Conservation (phyloP, 75 land plant genomes). For the Gnetum montanum region DNA sequence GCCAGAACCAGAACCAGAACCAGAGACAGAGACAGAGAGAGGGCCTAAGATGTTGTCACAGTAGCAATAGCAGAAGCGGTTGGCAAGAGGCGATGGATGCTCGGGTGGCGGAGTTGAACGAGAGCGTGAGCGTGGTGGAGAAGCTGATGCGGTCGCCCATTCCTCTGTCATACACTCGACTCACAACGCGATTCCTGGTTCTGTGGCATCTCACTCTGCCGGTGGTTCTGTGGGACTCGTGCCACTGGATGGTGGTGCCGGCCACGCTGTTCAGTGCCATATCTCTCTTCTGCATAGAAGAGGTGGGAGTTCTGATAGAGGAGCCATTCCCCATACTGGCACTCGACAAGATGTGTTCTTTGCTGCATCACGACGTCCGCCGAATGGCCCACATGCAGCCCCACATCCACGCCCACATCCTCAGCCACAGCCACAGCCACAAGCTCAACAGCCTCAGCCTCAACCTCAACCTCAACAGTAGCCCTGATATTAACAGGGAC, state of each 20-base stretch:
- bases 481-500: too few species aligned
- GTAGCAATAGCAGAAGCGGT: too few species aligned
- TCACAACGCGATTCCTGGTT: constrained; percentile 35
- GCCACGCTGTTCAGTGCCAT: constrained; percentile 43
- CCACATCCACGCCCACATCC: not conserved
- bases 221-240: constrained; percentile 33
- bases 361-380: constrained; percentile 7
- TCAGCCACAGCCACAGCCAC: too few species aligned
- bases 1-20: too few species aligned
- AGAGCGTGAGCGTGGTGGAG: constrained; percentile 40
- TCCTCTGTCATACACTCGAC: constrained; percentile 39
- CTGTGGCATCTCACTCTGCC: constrained; percentile 42
- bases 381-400: constrained; percentile 3
- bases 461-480: too few species aligned
- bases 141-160: constrained; percentile 42
- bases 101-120: constrained; percentile 23
- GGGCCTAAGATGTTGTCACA: too few species aligned
- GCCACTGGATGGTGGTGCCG: constrained; percentile 39
- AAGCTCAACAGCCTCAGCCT: too few species aligned
- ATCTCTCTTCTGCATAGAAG: constrained; percentile 47
- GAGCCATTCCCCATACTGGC: constrained; percentile 39
- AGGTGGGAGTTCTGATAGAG: constrained; percentile 42
- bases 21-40: too few species aligned
- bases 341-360: constrained; percentile 21
- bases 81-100: too few species aligned